These are phyloP conservation scores for Sporothrix euskadiensis DNA, from an alignment of 2,329 filamentous ascomycete species.

Conservation along the genomic window DNA sequence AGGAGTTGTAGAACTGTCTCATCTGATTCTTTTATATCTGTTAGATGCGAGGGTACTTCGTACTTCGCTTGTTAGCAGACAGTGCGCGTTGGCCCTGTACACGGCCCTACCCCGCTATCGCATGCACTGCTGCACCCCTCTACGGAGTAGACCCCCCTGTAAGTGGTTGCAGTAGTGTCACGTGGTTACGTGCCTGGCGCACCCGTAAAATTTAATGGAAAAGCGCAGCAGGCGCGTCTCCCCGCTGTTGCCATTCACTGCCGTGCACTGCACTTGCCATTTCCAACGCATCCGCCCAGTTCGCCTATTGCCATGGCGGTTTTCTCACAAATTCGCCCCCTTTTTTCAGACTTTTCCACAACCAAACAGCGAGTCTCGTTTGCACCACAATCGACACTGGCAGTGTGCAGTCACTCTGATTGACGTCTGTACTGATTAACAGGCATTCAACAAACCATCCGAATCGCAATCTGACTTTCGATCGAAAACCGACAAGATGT, in stretches of 20 bases:
- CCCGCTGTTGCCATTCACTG: slow-evolving; percentile 10
- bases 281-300: background rate
- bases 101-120: slow-evolving; percentile 9
- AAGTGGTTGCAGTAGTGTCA: slow-evolving; percentile 24
- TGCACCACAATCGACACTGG: background rate
- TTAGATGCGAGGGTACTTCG: background rate
- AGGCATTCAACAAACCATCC: background rate
- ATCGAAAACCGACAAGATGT: slow-evolving; percentile 8
- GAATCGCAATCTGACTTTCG: background rate
- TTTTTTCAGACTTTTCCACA: slow-evolving; percentile 10
- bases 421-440: background rate
- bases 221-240: slow-evolving; percentile 24
- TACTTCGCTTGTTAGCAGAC: background rate
- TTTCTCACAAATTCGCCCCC: slow-evolving; percentile 20
- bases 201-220: background rate
- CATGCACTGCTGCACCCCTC: slow-evolving; percentile 6
- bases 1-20: background rate
- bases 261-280: background rate
- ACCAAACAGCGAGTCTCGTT: background rate
- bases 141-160: background rate
- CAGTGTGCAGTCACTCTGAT: background rate
- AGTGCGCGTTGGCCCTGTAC: background rate
- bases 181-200: slow-evolving; percentile 26
- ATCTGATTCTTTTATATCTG: background rate
- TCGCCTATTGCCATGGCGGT: background rate